Conservation (phyloP, 139 green algal species). For the Chlamydomonas schloesseri region DNA sequence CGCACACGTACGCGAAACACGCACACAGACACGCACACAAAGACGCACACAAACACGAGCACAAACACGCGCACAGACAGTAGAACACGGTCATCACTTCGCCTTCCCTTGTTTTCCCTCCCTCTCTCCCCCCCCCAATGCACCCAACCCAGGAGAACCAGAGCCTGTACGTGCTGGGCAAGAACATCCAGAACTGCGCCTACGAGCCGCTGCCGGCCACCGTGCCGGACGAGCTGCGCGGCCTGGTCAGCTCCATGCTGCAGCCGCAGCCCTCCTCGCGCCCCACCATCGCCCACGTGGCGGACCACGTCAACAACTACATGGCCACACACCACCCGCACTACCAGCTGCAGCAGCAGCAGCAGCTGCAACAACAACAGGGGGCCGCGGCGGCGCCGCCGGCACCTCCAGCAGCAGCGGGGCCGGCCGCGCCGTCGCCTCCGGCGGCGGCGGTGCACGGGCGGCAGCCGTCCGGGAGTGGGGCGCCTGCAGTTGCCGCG, state of each 20-base stretch:
- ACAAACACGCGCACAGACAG: too few species aligned
- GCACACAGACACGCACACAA: too few species aligned
- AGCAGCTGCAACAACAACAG: too few species aligned
- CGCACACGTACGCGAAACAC: too few species aligned
- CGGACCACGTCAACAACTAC: background rate
- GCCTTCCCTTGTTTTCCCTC: too few species aligned
- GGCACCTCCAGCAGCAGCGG: background rate
- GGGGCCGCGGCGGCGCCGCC: conserved; percentile 1
- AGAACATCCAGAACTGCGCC: conserved; percentile 62
- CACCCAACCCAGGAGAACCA: conserved; percentile 47
- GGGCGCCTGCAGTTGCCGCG: background rate
- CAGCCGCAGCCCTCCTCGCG: conserved; percentile 33
- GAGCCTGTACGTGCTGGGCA: conserved; percentile 67
- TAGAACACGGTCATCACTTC: too few species aligned
- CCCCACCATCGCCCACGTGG: conserved; percentile 44
- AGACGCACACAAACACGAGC: too few species aligned
- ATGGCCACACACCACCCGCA: conserved; percentile 16
- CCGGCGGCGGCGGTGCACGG: too few species aligned
- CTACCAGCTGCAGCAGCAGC: background rate
- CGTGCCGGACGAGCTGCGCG: conserved; percentile 21
- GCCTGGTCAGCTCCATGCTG: conserved; percentile 52
- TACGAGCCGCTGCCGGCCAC: conserved; percentile 59
- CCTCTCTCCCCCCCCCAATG: too few species aligned
- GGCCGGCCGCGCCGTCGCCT: background rate
- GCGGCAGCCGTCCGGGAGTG: background rate